Evolutionary conservation across 768 basidiomycete genomes (phyloP), one percentile per base, ranked within the genome.

Genomic region (Boletus eberwhitei): DNA sequence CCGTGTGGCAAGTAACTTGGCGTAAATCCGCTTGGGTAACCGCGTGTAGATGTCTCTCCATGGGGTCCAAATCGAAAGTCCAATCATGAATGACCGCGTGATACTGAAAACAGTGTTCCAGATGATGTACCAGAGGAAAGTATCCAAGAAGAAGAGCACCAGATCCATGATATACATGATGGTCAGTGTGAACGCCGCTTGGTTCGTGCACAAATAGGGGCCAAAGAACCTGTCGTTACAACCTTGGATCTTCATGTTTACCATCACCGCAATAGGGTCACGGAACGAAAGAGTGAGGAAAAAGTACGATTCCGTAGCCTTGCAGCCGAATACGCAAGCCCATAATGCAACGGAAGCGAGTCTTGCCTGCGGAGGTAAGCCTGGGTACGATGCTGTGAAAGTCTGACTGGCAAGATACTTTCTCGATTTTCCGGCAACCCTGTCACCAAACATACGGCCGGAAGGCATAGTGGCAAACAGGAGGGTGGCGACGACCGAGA

Each of bases 161-260:
- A 99, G 75, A 68, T 98, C 97, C 96, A 98, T 98, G 77, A 97
- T 76, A 69, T 94, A 98, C 96, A 98, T 99, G 78, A 98, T 89
- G 52, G 97, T 85, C 67, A 99, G 74, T 9, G 96, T 88, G 74
- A 98, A 98, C 4, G 90, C 91, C 2, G 94, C 90, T 62, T 99
- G 97, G 70, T 98, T 95, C 45, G 78, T 76, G 74, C 97, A 99
- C 16, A 99, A 81, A 9, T 76, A 78, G 62, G 79, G 77, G 16
- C 94, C 95, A 57, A 98, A 93, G 71, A 83, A 85, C 71, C 83
- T 87, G 78, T 97, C 94, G 48, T 64, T 78, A 73, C 97, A 99
- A 14, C 84, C 86, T 73, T 94, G 93, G 38, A 98, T 81, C 75
- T 90, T 90, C 97, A 98, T 98, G 57, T 87, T 86, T 26, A 91